Evolutionary conservation across 345 rosid species (phyloP), one percentile per base, ranked within the genome.

Genomic region (Raphanus sativus): DNA sequence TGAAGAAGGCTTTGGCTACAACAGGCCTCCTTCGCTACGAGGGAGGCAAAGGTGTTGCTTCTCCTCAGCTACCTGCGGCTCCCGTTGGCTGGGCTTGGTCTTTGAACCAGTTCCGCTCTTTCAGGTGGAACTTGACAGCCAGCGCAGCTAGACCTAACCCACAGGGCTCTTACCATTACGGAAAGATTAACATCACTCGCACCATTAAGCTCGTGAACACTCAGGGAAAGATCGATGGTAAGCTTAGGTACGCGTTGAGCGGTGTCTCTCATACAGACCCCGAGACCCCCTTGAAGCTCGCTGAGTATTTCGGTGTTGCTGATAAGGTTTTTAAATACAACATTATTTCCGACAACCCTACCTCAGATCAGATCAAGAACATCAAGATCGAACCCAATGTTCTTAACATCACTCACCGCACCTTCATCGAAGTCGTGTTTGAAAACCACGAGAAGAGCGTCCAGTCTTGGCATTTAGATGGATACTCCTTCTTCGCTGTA

Each of bases 61-160:
- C 90, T 36, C 61, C 86, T 1, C 77, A 73, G 56, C 75, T 88
- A 4, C 92, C 94, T 3, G 56, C 52, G 5, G 82, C 86, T 5
- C 92, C 94, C 0, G 85, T 76, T 15, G 89, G 90, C 4, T 88
- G 90, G 95, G 88, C 82, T 5, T 90, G 90, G 92, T 90, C 95
- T 7, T 72, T 88, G 67, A 88, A 90, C 45, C 95, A 90, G 77
- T 88, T 86, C 79, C 86, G 92, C 1, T 75, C 95, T 42, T 88
- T 88, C 59, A 52, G 59, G 59, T 52, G 59, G 59, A 52, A 52
- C 25, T 52, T 52, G 59, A 52, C 59, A 52, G 86, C 94, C 29
- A 85, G 88, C 15, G 91, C 94, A 0, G 94, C 91, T 50, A 86
- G 94, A 81, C 94, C 94, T 4, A 90, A 90, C 75, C 94, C 94